Base-by-base conservation (phyloP, 352 stramenopile species). In the Pythium monospermum region DNA sequence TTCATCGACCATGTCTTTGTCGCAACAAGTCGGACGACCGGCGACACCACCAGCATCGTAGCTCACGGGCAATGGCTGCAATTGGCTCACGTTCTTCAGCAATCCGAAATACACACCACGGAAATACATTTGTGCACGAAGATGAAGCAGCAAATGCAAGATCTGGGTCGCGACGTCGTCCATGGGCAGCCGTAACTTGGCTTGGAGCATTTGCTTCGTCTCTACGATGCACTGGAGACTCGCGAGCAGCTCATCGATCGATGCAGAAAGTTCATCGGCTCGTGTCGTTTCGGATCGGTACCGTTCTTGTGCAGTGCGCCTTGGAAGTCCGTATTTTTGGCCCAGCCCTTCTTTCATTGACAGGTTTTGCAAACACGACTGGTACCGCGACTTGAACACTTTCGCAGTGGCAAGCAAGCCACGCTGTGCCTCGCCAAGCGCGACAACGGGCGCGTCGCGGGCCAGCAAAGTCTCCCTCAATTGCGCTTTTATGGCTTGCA, bases 291-390 rank as follows among this genome's bases (percentile, higher is more conserved):
- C 83, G 1, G 82, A 91, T 4, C 89, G 74, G 32, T 92, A 86
- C 13, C 74, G 58, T 49, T 96, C 87, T 56, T 95, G 84, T 2
- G 89, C 86, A 12, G 71, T 83, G 27, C 87, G 79, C 0, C 85
- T 65, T 44, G 89, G 89, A 21, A 90, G 60, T 13, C 89, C 86
- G 31, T 91, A 97, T 62, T 93, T 96, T 58, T 89, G 84, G 0
- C 87, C 87, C 0, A 97, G 65, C 0, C 89, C 87, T 56, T 96
- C 85, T 44, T 85, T 83, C 66, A 97, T 89, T 15, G 80, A 90
- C 38, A 97, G 57, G 31, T 57, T 81, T 50, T 93, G 84, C 18
- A 88, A 54, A 42, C 75, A 93, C n/a, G 40, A 23, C 26, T 91
- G 76, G 57, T 87, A 85, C 18, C 82, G 69, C 7, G 52, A 40